phyloP scores from a whole-genome alignment of 148 eudicot species.

The Gaultheria prostrata region DNA sequence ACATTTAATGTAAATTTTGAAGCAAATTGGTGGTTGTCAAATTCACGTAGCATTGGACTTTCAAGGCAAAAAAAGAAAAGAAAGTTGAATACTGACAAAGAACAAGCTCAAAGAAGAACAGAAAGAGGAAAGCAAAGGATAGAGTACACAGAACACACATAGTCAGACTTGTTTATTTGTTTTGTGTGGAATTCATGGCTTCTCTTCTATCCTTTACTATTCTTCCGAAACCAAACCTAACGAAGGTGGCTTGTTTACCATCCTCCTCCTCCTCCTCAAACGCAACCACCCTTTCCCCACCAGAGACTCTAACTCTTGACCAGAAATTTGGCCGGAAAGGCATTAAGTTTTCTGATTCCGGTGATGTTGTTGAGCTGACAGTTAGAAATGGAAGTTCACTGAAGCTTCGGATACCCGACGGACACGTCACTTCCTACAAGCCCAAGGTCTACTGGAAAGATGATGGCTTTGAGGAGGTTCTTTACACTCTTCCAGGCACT shows the following conservation, averaged over 20 bases:
- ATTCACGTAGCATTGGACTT: no score
- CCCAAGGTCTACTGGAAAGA: slow-evolving; percentile 94
- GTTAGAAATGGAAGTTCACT: slow-evolving; percentile 91
- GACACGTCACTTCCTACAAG: slow-evolving; percentile 74
- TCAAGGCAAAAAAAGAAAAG: neutral
- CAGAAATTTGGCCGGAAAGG: slow-evolving; percentile 83
- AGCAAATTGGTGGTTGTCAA: no score
- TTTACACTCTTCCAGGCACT: slow-evolving; percentile 45
- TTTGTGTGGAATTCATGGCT: slow-evolving; percentile 38
- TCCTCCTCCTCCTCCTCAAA: neutral
- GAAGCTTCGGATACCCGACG: slow-evolving; percentile 59
- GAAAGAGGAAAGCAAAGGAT: neutral
- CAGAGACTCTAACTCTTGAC: slow-evolving; percentile 54
- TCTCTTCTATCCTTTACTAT: slow-evolving; percentile 60
- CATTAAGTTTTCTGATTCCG: slow-evolving; percentile 51
- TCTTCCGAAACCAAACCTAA: slow-evolving; percentile 43
- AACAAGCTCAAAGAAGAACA: neutral
- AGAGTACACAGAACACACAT: neutral
- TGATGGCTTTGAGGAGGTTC: slow-evolving; percentile 76
- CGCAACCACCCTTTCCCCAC: slow-evolving; percentile 21
- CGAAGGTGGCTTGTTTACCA: slow-evolving; percentile 30
- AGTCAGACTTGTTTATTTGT: neutral
- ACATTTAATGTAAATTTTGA: no score
- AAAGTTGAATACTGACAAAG: neutral
- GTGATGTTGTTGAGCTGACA: slow-evolving; percentile 61